Conservation (phyloP, 176 grass and related monocot genomes). For the Carex parvula region DNA sequence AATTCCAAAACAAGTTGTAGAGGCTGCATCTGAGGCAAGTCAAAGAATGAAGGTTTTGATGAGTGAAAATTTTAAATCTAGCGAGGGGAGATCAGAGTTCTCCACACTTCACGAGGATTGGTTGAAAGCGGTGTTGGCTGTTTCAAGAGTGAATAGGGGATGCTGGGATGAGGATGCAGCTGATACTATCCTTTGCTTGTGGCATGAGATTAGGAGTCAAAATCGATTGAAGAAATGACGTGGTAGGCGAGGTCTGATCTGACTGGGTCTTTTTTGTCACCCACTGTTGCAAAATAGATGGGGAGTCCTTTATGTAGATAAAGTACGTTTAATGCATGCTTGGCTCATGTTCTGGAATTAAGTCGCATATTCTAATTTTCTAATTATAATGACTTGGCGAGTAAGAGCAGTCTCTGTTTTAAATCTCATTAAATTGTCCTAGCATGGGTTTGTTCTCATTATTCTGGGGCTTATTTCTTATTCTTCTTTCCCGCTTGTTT, state of each 20-base stretch:
- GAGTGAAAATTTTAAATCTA: constrained; percentile 58
- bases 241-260: not conserved
- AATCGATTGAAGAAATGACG: constrained; percentile 29
- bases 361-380: not conserved
- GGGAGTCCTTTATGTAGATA: not conserved
- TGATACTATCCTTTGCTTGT: constrained; percentile 63
- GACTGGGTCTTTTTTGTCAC: not conserved
- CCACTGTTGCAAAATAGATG: constrained; percentile 12
- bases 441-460: no score
- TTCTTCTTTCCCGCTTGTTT: not conserved
- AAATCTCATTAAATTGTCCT: not conserved
- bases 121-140: constrained; percentile 43
- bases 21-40: constrained; percentile 42
- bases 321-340: not conserved
- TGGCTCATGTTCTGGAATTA: constrained; percentile 20
- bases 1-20: constrained; percentile 51
- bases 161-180: constrained; percentile 54
- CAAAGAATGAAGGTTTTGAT: constrained; percentile 65
- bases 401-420: constrained; percentile 2
- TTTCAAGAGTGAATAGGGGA: constrained; percentile 25
- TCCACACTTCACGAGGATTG: constrained; percentile 90
- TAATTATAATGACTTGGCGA: not conserved
- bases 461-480: not conserved
- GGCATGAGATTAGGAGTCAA: constrained; percentile 66
- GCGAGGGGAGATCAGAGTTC: constrained; percentile 59